Conservation (phyloP, 805 yeast species). For the Candida namnaoensis region DNA sequence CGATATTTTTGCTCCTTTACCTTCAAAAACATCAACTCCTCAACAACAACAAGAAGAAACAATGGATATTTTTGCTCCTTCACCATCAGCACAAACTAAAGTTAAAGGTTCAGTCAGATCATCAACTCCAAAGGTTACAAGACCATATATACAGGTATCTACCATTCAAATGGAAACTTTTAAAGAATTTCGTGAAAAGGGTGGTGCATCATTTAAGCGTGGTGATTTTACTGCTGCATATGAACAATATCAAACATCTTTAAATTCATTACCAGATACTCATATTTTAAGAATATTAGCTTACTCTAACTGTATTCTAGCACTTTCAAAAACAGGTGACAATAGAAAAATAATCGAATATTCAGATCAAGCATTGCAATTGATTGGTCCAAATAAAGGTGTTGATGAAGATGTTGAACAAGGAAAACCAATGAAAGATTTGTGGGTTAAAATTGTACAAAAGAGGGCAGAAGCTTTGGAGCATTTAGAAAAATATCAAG, state of each 20-base stretch:
- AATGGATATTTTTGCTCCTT: not conserved
- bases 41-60: not conserved
- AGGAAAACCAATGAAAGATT: constrained; percentile 50
- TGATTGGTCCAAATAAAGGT: constrained; percentile 27
- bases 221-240: constrained; percentile 77
- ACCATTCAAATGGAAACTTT: constrained; percentile 22
- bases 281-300: constrained; percentile 65
- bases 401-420: constrained; percentile 33
- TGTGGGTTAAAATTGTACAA: constrained; percentile 64
- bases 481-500: constrained; percentile 59
- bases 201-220: constrained; percentile 54
- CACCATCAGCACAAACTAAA: no score
- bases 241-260: constrained; percentile 45
- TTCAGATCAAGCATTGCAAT: constrained; percentile 19
- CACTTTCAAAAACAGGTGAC: constrained; percentile 63
- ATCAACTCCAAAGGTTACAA: not conserved
- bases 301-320: constrained; percentile 67
- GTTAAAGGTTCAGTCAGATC: no score
- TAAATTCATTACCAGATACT: constrained; percentile 47
- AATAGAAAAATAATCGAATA: constrained; percentile 28
- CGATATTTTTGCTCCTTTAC: constrained; percentile 7
- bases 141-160: constrained; percentile 16
- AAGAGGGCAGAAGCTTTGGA: constrained; percentile 83
- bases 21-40: not conserved
- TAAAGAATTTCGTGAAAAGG: constrained; percentile 43